These are phyloP conservation scores for Potentilla sterilis DNA, from an alignment of 306 rosid species.

Conservation along the genomic window DNA sequence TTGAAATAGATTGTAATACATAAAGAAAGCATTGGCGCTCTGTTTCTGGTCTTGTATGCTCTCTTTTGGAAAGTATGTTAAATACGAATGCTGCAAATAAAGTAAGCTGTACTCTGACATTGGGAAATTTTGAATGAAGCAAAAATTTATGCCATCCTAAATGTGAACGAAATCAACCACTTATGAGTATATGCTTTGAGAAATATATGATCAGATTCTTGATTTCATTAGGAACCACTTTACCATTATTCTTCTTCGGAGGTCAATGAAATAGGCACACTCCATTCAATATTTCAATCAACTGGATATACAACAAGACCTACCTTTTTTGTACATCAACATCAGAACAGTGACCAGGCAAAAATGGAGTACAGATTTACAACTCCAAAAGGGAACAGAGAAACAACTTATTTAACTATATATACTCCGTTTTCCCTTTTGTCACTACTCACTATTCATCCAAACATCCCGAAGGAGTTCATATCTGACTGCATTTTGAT, in stretches of 20 bases:
- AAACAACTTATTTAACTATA: constrained; percentile 1
- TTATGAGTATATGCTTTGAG: background rate
- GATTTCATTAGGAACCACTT: background rate
- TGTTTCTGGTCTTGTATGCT: background rate
- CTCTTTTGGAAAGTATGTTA: background rate
- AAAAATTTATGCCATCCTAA: background rate
- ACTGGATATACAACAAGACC: constrained; percentile 18
- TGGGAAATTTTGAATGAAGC: background rate
- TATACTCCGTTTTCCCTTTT: background rate
- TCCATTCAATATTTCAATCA: constrained; percentile 7
- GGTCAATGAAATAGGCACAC: background rate
- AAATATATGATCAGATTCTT: background rate
- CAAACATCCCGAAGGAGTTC: constrained; percentile 84
- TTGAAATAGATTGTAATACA: background rate
- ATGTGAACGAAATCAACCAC: background rate
- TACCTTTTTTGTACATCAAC: constrained; percentile 12
- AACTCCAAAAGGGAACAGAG: constrained; percentile 10
- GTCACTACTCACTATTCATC: constrained; percentile 36
- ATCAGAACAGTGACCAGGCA: background rate
- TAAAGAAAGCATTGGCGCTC: background rate
- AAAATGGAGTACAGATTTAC: constrained; percentile 21
- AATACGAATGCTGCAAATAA: background rate
- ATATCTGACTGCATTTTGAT: constrained; percentile 60
- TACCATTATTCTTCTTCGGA: background rate
- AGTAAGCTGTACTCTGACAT: background rate